Conservation (phyloP, 768 basidiomycete species). For the Lactifluus rugatus region DNA sequence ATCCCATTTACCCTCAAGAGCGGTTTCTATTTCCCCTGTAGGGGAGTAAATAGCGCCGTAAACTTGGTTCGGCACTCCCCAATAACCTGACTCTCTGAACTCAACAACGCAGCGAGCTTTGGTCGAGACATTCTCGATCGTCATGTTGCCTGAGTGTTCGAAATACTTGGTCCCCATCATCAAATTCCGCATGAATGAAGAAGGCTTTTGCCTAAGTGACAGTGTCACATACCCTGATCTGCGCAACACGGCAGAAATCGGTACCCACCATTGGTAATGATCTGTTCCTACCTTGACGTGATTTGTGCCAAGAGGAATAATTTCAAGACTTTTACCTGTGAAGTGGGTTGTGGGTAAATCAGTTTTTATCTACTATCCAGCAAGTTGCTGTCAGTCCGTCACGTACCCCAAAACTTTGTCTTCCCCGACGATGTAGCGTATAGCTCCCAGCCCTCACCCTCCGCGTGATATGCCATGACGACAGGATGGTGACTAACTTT, state of each 20-base stretch:
- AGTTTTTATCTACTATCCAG: constrained; percentile 14
- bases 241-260: neutral
- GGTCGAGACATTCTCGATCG: constrained; percentile 51
- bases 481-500: constrained; percentile 83
- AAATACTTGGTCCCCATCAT: constrained; percentile 89
- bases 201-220: constrained; percentile 66
- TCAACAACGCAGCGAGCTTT: constrained; percentile 59
- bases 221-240: neutral
- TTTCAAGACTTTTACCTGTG: constrained; percentile 79
- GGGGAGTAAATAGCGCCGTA: constrained; percentile 47
- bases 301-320: constrained; percentile 69
- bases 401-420: constrained; percentile 86
- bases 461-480: constrained; percentile 77
- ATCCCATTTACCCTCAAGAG: constrained; percentile 87
- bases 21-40: constrained; percentile 44
- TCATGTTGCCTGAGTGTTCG: constrained; percentile 76
- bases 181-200: constrained; percentile 80
- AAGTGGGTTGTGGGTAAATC: constrained; percentile 11
- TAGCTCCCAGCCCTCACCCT: constrained; percentile 69
- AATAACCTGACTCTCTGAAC: constrained; percentile 81
- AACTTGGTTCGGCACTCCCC: constrained; percentile 69
- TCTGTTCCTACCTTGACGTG: constrained; percentile 59
- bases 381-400: constrained; percentile 7
- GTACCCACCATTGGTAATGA: constrained; percentile 56
- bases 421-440: constrained; percentile 69